Base-by-base conservation (phyloP, 176 grass and related monocot species). In the Avena eriantha region DNA sequence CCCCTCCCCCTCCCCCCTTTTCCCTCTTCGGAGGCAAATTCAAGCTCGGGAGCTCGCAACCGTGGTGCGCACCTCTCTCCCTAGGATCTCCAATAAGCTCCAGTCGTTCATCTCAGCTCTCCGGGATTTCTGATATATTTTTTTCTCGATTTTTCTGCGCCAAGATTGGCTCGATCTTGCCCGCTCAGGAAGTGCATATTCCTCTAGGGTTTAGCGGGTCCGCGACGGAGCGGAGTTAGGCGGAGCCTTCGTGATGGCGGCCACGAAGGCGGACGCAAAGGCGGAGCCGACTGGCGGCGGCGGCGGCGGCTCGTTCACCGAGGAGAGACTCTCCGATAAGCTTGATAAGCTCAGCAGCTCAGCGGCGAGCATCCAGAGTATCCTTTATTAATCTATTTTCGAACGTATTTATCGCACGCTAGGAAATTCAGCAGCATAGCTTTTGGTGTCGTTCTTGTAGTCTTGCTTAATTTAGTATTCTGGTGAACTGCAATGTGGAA, bases 331-430 rank as follows among this genome's bases (percentile, higher is more conserved):
- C 77, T 83, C 86, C 70, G 97, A 99, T 45, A 99, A 96, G 90
- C 92, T 99, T 21, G 64, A 88, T 43, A 96, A 94, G 87, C 92
- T 99, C 76, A 96, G 96, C 88, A 94, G 60, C 88, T 90, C 94
- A 48, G 92, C 95, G n/a, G 85, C 95, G 64, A 96, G 94, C 87
- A 99, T 99, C 56, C 85, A 99, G 79, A 90, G 97, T 99, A 99
- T 94, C 92, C 89, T 96, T 93, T 90, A 21, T 21, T 41, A 35
- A 51, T 51, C 16, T 75, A 75, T 75, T 29, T 60, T 26, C 15
- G 72, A 53, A 53, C 47, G 3, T 31, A 1, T 23, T 24, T 36
- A 36, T 36, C 51, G 39, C 41, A 49, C 39, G 43, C 55, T 50
- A 29, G 19, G 31, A 66, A 77, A 65, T 67, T 83, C 22, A 57